phyloP scores from a whole-genome alignment of 305 asterid species.

The Fraxinus platypoda region DNA sequence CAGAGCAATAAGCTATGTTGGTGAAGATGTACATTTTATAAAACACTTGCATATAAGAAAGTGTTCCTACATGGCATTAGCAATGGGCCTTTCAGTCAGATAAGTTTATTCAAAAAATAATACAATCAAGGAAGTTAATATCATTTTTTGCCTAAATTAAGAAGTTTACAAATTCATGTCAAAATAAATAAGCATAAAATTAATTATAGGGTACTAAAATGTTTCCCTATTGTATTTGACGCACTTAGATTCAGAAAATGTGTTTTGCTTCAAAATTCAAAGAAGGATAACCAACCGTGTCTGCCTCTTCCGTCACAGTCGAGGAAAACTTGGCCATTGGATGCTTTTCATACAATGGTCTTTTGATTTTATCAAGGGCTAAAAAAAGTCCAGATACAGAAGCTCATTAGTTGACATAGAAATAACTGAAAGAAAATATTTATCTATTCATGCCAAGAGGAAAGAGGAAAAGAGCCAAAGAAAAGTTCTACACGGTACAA shows the following conservation, averaged over 20 bases:
- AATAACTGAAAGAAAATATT: conserved; percentile 9
- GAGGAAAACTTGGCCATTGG: conserved; percentile 98
- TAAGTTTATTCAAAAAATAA: conserved; percentile 18
- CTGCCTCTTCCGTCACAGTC: conserved; percentile 82
- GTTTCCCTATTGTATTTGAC: background rate
- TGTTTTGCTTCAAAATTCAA: conserved; percentile 7
- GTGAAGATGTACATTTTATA: background rate
- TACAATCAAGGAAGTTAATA: background rate
- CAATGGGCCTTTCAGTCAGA: background rate
- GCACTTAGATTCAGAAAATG: conserved; percentile 1
- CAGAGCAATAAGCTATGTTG: conserved; percentile 21
- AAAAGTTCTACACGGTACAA: conserved; percentile 50
- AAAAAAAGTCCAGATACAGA: conserved; percentile 28
- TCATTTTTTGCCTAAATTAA: background rate
- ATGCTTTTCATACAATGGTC: conserved; percentile 89
- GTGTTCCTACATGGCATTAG: conserved; percentile 7
- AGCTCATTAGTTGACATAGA: conserved; percentile 12
- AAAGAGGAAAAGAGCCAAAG: conserved; percentile 8
- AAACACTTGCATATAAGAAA: background rate
- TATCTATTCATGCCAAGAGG: conserved; percentile 17
- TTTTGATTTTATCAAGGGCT: conserved; percentile 82
- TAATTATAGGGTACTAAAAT: conserved; percentile 10
- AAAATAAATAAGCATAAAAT: conserved; percentile 8
- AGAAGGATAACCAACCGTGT: conserved; percentile 63
- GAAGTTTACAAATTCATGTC: conserved; percentile 20